Evolutionary conservation across 768 basidiomycete genomes (phyloP).

Genomic region (Saitozyma podzolica): DNA sequence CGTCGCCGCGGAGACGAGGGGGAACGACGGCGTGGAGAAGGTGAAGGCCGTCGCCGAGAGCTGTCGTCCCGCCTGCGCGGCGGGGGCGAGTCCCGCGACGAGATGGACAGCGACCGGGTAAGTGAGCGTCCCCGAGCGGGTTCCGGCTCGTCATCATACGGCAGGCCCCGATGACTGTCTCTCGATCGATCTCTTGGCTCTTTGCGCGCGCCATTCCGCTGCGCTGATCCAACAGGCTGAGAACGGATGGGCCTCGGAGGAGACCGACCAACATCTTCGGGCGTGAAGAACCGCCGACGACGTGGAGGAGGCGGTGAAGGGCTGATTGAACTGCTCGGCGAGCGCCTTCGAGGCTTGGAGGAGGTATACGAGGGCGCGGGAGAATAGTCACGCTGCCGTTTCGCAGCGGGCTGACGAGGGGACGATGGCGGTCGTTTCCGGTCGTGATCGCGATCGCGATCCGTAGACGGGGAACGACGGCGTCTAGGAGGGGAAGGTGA

Average conservation of each 20-base stretch:
- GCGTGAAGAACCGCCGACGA: too few species aligned
- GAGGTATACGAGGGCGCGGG: conserved; percentile 2
- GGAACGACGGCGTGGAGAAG: neutral
- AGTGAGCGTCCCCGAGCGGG: too few species aligned
- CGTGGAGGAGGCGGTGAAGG: too few species aligned
- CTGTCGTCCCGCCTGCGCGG: neutral
- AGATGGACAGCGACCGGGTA: too few species aligned
- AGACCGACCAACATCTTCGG: neutral
- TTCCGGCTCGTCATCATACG: too few species aligned
- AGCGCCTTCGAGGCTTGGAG: neutral
- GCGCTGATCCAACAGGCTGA: too few species aligned
- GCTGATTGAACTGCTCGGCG: neutral
- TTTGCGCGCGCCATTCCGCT: too few species aligned
- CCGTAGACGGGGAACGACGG: neutral
- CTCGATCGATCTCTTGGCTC: too few species aligned
- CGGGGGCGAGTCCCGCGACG: too few species aligned
- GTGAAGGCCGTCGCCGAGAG: neutral
- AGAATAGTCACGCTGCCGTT: conserved; percentile 16
- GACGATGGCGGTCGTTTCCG: conserved; percentile 16
- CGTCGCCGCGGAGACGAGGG: neutral
- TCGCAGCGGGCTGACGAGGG: conserved; percentile 5
- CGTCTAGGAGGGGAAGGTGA: conserved; percentile 13
- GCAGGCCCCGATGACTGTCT: too few species aligned
- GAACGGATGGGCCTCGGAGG: neutral
- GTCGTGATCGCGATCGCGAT: conserved; percentile 7